phyloP scores from a whole-genome alignment of 2,329 filamentous ascomycete genomes.

The Harringtonia lauricola region DNA sequence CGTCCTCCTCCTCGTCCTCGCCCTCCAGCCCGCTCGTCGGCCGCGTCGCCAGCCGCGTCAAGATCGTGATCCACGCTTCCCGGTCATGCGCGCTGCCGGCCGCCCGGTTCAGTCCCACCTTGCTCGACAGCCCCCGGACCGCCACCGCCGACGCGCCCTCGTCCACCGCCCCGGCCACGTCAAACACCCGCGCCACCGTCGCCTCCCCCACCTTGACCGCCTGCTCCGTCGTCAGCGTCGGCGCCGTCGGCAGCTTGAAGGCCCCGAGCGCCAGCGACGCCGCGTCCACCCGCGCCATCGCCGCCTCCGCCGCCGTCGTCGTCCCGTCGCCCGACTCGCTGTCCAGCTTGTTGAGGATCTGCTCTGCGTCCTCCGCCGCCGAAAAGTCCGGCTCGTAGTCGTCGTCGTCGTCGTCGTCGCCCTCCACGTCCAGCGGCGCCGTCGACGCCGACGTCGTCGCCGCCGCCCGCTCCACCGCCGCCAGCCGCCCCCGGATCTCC shows the following conservation, averaged over 20 bases:
- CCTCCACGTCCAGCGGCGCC: slow-evolving; percentile 52
- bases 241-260: slow-evolving; percentile 71
- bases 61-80: slow-evolving; percentile 83
- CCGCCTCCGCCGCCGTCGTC: neutral
- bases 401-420: slow-evolving; percentile 63
- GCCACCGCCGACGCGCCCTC: slow-evolving; percentile 37
- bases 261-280: slow-evolving; percentile 56
- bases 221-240: slow-evolving; percentile 59
- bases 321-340: slow-evolving; percentile 29
- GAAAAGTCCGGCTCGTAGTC: slow-evolving; percentile 88
- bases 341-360: slow-evolving; percentile 68
- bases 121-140: slow-evolving; percentile 37
- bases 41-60: slow-evolving; percentile 76
- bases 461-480: slow-evolving; percentile 29
- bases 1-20: slow-evolving; percentile 35
- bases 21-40: slow-evolving; percentile 63
- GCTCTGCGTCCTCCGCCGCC: slow-evolving; percentile 64
- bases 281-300: slow-evolving; percentile 26
- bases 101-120: slow-evolving; percentile 69
- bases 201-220: slow-evolving; percentile 64
- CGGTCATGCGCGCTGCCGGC: slow-evolving; percentile 76
- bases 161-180: slow-evolving; percentile 63
- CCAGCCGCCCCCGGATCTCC: slow-evolving; percentile 41
- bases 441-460: slow-evolving; percentile 43
- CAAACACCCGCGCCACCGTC: slow-evolving; percentile 67